Evolutionary conservation across 257 asterid genomes (phyloP).

Genomic region (Sherardia arvensis): DNA sequence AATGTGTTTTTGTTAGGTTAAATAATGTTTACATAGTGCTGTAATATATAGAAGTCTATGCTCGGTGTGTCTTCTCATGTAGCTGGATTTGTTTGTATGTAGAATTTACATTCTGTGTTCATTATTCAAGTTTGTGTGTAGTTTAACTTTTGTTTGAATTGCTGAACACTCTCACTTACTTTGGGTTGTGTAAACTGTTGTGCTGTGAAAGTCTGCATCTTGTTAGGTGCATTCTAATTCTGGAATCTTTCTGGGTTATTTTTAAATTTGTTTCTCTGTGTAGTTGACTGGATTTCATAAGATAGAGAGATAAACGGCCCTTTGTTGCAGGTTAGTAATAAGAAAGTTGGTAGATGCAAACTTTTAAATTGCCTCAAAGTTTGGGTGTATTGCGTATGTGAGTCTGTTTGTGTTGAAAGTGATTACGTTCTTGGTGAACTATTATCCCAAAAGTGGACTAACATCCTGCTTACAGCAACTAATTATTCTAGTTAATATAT

Average conservation of each 20-base stretch:
- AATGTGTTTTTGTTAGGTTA: neutral
- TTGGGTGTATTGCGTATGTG: neutral
- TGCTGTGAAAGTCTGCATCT: neutral
- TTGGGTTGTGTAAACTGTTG: neutral
- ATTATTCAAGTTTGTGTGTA: neutral
- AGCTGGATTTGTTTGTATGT: neutral
- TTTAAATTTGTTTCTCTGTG: neutral
- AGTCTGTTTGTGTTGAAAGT: neutral
- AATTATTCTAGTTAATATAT: constrained; percentile 1
- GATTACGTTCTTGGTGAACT: neutral
- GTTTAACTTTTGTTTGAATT: neutral
- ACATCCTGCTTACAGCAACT: neutral
- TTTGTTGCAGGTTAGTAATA: constrained; percentile 1
- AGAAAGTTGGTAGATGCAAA: constrained; percentile 1
- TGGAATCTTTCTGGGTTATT: neutral
- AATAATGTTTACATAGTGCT: neutral
- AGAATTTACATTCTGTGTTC: neutral
- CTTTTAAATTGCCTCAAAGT: neutral
- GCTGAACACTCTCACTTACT: neutral
- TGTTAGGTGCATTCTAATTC: neutral
- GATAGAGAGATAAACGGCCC: constrained; percentile 5
- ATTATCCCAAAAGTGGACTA: neutral
- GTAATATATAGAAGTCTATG: neutral
- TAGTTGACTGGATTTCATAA: constrained; percentile 3
- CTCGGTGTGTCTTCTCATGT: neutral